These are phyloP conservation scores for Stagonosporopsis rhizophila DNA, from an alignment of 2,329 filamentous ascomycete genomes.

Conservation along the genomic window DNA sequence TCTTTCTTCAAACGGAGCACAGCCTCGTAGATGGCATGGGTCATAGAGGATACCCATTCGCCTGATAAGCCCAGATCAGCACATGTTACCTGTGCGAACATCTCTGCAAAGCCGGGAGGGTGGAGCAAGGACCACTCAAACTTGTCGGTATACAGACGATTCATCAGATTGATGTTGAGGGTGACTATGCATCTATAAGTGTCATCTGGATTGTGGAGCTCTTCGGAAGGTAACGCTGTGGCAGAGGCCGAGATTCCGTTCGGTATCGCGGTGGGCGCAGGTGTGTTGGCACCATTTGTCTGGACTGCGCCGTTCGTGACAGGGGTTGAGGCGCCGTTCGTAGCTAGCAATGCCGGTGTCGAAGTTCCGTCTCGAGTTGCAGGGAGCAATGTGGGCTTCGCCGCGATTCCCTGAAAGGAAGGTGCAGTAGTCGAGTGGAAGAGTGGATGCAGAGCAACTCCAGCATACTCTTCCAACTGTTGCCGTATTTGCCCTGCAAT, in stretches of 20 bases:
- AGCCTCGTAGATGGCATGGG: slow-evolving; percentile 96
- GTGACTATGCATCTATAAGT: slow-evolving; percentile 93
- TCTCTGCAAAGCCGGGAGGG: slow-evolving; percentile 87
- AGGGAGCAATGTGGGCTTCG: slow-evolving; percentile 46
- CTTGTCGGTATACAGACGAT: slow-evolving; percentile 92
- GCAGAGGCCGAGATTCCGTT: slow-evolving; percentile 74
- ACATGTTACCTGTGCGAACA: slow-evolving; percentile 91
- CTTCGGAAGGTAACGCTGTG: slow-evolving; percentile 68
- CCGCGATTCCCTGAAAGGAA: slow-evolving; percentile 39
- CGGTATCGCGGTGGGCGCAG: slow-evolving; percentile 56
- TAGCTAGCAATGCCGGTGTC: slow-evolving; percentile 54
- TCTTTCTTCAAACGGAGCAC: slow-evolving; percentile 94
- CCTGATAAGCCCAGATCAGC: slow-evolving; percentile 87
- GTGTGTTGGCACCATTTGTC: slow-evolving; percentile 53
- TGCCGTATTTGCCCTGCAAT: slow-evolving; percentile 95
- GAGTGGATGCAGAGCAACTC: slow-evolving; percentile 89
- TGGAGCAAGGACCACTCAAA: slow-evolving; percentile 98
- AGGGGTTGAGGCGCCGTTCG: slow-evolving; percentile 64
- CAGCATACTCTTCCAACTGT: slow-evolving; percentile 94
- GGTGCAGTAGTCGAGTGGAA: slow-evolving; percentile 69
- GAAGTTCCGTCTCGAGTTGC: slow-evolving; percentile 60
- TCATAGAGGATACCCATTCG: slow-evolving; percentile 94
- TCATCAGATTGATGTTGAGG: slow-evolving; percentile 89
- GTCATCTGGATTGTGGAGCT: slow-evolving; percentile 87
- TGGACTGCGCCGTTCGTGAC: slow-evolving; percentile 56